Evolutionary conservation across 1,284 basidiomycete species (phyloP), one percentile per base, ranked within the genome.

Genomic region (Peniophora sp.): DNA sequence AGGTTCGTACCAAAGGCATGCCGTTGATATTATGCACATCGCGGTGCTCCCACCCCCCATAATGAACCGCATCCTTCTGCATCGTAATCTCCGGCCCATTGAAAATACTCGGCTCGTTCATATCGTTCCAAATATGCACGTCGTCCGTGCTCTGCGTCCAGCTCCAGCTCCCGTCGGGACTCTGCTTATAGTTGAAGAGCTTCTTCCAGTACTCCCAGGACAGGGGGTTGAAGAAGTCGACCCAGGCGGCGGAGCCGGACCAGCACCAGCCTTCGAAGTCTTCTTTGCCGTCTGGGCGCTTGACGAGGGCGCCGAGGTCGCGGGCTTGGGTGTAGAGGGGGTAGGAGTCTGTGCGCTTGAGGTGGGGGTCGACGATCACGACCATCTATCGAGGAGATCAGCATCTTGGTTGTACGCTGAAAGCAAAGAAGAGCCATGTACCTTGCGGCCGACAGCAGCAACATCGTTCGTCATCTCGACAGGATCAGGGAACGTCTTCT

Each of bases 221-320:
- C 41, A 70, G 75, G 11, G 94, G 94, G 64, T 98, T 87, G 80
- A 99, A 97, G 70, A 92, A 96, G 67, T 99, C 97, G 49, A 95
- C 85, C 95, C 95, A 99, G 11, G 92, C 88, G 49, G 86, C 90
- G 62, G 85, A 90, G 24, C 97, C 97, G 37, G 89, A 83, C 96
- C 96, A 99, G 71, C 97, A 99, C 93, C 93, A 97, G 23, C 96
- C 96, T 63, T 97, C 94, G 62, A 91, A 96, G 67, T 98, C 92
- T 45, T 75, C 78, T 52, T 87, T 77, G 50, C 92, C 89, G 24
- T 77, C 77, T 39, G 82, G 77, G 32, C 83, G 80, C 67, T 94
- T 97, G 60, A 95, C 84, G 22, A 99, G 79, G 3, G 97, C 65
- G 46, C 78, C 85, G 24, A 83, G 75, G 3, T 96, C 89, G 20